Base-by-base conservation (phyloP, 1,284 basidiomycete genomes). In the Phylloboletellus chloephorus region DNA sequence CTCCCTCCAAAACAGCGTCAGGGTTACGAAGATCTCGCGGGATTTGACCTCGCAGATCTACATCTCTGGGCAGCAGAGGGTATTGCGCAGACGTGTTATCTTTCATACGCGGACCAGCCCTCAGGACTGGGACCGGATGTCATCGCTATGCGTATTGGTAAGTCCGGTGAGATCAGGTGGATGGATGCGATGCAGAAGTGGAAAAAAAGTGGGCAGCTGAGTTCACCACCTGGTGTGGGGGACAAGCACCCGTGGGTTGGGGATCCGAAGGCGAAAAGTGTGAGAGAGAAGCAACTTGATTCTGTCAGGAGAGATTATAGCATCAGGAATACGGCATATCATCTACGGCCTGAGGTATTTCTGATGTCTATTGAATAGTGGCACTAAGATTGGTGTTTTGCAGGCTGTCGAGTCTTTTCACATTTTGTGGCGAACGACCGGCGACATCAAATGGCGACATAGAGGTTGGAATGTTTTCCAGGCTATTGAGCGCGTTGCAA, bases 381-480 rank as follows among this genome's bases (percentile, higher is more conserved):
- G 7, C 24, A 4, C 26, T 44, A 21, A 44, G 17, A 8, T 20
- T 13, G 20, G 1, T 19, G 3, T 35, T 31, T 37, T 36, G 2
- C 39, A 88, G 81, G 72, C 84, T 3, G 61, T 85, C 6, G 84
- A 87, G 53, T 78, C 73, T 34, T 72, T 85, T 47, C 85, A 81
- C 54, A 58, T 83, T 17, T 58, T 88, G 45, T 88, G 81, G 79
- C 70, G 78, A 31, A 76, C 75, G 12, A 88, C 85, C 2, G 75
- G 79, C 0, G 76, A 88, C 43, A 57, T 61, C 12, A 72, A 69
- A 34, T 88, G 86, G 86, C 67, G 86, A 31, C 76, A 89, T 46
- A 74, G 80, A 42, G 88, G 87, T 2, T 90, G 85, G 85, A 65
- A 59, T 35, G 76, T 90, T 22, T 90, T 88, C 57, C 64, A 78